A percentile compares a stretch with the other conserved stretches of the same genome.
These are phyloP conservation scores for Diplosphaera chodatii DNA, from an alignment of 139 green algal genomes.

Conservation along the genomic window DNA sequence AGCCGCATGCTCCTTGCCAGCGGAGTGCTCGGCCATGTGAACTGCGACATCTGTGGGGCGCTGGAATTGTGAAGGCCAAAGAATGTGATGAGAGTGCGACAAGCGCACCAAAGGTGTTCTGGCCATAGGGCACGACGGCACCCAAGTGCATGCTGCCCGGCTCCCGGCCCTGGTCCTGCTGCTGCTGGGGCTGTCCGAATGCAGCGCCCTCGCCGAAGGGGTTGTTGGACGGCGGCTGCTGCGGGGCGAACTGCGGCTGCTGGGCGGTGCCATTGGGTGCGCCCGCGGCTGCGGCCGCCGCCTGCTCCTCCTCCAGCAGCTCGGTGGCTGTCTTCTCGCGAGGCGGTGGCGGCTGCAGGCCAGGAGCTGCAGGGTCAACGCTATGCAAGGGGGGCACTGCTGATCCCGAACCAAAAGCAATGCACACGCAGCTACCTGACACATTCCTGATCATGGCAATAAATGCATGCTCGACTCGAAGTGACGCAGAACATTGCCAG, in stretches of 20 bases:
- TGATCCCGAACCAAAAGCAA: too few species aligned
- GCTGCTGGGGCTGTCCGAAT: slow-evolving; percentile 4
- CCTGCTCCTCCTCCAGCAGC: slow-evolving; percentile 2
- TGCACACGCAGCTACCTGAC: too few species aligned
- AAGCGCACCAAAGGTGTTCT: not conserved
- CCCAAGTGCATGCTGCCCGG: not conserved
- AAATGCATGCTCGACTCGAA: too few species aligned
- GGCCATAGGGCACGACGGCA: not conserved
- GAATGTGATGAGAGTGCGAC: too few species aligned
- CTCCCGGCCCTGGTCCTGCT: slow-evolving; percentile 3
- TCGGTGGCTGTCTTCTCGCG: slow-evolving; percentile 8
- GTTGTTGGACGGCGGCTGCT: not conserved
- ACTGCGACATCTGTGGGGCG: too few species aligned
- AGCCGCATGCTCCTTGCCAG: not conserved
- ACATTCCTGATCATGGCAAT: too few species aligned
- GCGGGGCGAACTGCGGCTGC: slow-evolving; percentile 6
- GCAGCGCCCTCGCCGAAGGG: not conserved
- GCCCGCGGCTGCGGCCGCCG: too few species aligned
- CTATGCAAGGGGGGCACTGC: too few species aligned
- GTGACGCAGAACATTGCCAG: too few species aligned
- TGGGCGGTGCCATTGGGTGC: not conserved
- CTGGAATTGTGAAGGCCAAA: too few species aligned
- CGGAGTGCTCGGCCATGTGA: too few species aligned
- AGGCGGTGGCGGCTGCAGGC: not conserved
- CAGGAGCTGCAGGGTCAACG: not conserved